Base-by-base conservation (phyloP, 345 rosid species). In the Acer yangbiense region DNA sequence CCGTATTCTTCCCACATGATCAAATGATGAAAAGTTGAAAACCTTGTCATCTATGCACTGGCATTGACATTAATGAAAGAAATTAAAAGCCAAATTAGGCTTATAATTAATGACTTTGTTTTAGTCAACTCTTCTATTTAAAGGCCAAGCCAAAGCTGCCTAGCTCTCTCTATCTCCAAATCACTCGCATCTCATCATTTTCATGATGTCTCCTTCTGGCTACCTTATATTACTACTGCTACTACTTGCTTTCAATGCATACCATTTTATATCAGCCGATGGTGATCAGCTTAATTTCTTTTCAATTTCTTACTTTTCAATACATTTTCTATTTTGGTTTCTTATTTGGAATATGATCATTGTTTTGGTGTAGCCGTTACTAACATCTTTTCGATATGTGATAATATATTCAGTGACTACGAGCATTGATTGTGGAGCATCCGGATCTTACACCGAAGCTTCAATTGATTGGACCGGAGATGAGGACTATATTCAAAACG, bases 351-450 rank as follows among this genome's bases (percentile, higher is more conserved):
- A 2, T 29, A 29, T 29, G 39, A 35, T 35, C 39, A 5, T 35
- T 35, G 39, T 35, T 32, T 32, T 32, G 39, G 39, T 32, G 39
- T 32, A 32, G 39, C 39, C 6, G 39, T 3, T 32, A 32, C 39
- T 32, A 32, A 32, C 39, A 32, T 32, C 6, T 3, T 35, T 35
- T 35, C 39, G 6, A 35, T 35, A 35, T 35, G 39, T 35, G 39
- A 35, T 35, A 35, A 35, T 5, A 54, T 60, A 6, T 20, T n/a
- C 27, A 60, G 64, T n/a, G n/a, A 50, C 55, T 58, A 8, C 21
- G 65, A 79, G 57, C 78, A 77, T 86, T 27, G 85, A 83, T 23
- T 83, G 88, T 1, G 86, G 88, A 39, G 21, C 82, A 3, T 72
- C 88, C 16, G 69, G 50, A 1, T 14, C 54, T 8, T 81, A 67